Conservation (phyloP, 2,329 filamentous ascomycete genomes). For the Knoxdaviesia proteae region DNA sequence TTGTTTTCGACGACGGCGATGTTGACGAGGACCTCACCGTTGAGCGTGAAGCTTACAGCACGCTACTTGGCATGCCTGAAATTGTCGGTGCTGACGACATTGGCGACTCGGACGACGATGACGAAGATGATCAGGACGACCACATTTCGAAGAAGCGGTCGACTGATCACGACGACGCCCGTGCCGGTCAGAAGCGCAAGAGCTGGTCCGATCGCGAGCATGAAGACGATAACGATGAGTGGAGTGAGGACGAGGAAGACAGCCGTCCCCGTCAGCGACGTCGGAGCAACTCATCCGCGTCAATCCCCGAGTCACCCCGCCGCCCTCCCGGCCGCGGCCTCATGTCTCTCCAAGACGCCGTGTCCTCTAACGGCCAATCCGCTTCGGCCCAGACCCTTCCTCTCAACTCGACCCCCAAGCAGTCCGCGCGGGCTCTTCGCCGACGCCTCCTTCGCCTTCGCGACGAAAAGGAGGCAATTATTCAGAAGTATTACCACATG, state of each 20-base stretch:
- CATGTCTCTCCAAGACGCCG: slow-evolving; percentile 27
- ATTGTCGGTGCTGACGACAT: slow-evolving; percentile 55
- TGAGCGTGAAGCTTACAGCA: slow-evolving; percentile 67
- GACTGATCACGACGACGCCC: slow-evolving; percentile 15
- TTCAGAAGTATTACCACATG: slow-evolving; percentile 67
- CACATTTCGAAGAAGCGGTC: neutral
- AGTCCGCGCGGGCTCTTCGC: slow-evolving; percentile 49
- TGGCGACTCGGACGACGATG: slow-evolving; percentile 35
- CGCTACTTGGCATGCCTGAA: slow-evolving; percentile 79
- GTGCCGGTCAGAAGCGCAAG: slow-evolving; percentile 51
- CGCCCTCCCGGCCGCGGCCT: slow-evolving; percentile 40
- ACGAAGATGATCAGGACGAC: slow-evolving; percentile 29
- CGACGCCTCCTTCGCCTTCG: slow-evolving; percentile 55
- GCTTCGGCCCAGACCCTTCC: too few relatives aligned
- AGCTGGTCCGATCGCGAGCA: slow-evolving; percentile 54
- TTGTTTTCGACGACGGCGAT: slow-evolving; percentile 92
- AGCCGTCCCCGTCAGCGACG: slow-evolving; percentile 60
- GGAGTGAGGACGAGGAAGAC: slow-evolving; percentile 48
- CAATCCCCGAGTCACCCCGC: slow-evolving; percentile 43
- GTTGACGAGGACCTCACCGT: slow-evolving; percentile 60
- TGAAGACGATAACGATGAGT: slow-evolving; percentile 41
- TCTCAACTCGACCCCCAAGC: too few relatives aligned
- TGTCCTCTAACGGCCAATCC: too few relatives aligned
- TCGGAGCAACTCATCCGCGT: slow-evolving; percentile 65
- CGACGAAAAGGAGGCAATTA: slow-evolving; percentile 51